These are phyloP conservation scores for Dalbergia oliveri DNA, from an alignment of 306 rosid species.

Conservation along the genomic window DNA sequence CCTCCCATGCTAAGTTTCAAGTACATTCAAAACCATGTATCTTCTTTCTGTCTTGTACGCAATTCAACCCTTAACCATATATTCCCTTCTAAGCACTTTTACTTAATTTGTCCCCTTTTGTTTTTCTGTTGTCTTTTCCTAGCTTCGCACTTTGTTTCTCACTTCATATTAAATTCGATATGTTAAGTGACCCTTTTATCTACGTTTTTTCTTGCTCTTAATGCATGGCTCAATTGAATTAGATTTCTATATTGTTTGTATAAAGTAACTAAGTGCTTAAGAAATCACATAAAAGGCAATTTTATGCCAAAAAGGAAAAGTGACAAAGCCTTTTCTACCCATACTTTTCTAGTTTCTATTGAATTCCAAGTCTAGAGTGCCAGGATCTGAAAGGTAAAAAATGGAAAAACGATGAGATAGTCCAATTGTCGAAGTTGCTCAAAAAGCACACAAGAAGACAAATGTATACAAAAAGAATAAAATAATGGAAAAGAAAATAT, in stretches of 20 bases:
- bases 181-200: conserved; percentile 18
- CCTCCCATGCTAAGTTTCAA: conserved; percentile 46
- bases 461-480: conserved; percentile 4
- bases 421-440: conserved; percentile 5
- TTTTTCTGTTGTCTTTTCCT: conserved; percentile 13
- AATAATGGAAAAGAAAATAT: too few relatives aligned
- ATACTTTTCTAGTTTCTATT: conserved; percentile 18
- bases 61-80: conserved; percentile 41
- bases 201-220: background rate
- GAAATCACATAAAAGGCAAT: conserved; percentile 28
- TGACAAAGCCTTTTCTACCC: conserved; percentile 25
- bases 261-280: background rate
- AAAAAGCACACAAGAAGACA: conserved; percentile 30
- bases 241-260: conserved; percentile 29
- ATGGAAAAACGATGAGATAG: conserved; percentile 20
- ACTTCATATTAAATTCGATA: conserved; percentile 31
- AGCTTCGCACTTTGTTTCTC: conserved; percentile 34
- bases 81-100: conserved; percentile 4
- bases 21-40: conserved; percentile 33
- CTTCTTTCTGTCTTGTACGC: conserved; percentile 35
- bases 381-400: conserved; percentile 13
- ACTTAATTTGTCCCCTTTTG: conserved; percentile 19
- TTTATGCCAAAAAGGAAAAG: conserved; percentile 25
- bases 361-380: conserved; percentile 38
- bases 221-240: conserved; percentile 17